Base-by-base conservation (phyloP, 2,329 filamentous ascomycete genomes). In the Nemania diffusa region DNA sequence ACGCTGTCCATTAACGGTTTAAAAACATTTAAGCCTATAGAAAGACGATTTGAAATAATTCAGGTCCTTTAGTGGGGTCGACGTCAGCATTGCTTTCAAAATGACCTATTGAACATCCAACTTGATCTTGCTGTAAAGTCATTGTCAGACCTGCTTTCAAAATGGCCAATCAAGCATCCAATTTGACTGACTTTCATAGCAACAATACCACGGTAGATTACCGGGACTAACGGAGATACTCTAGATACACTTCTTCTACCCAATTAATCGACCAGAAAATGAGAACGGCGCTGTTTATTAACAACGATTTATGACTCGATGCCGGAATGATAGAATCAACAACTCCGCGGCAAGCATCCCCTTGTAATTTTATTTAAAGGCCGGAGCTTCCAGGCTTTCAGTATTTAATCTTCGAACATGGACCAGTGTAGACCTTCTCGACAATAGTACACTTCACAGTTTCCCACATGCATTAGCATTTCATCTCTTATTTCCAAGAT, bases 281-380 rank as follows among this genome's bases (percentile, higher is more conserved):
- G 22, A 56, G 2, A 13, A 26, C 29, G 27, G 22, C 37, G n/a
- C 37, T 40, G 29, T 27, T 32, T 57, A 24, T 62, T 24, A n/a
- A n/a, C n/a, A 2, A 42, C 44, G 42, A 56, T 24, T 40, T 63
- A 24, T 57, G 60, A 63, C 60, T 63, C 60, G 5, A 15, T 24
- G 20, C 61, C 53, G 61, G 2, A 51, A 51, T 50, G n/a, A 4
- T 44, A 51, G 52, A 37, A 42, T 44, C 24, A 57, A 34, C 22
- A 57, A 42, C 44, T 63, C 61, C 32, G 53, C 61, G 53, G 53
- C 5, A 29, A 34, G 13, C 17, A 26, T 22, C 22, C 20, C 9
- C 15, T 22, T 17, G 22, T 7, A 3, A 61, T 34, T 51, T 40
- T 61, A 24, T 15, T 52, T 4, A 20, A 15, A 27, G 24, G 15